Evolutionary conservation across 2,329 filamentous ascomycete genomes (phyloP), one percentile per base, ranked within the genome.

Genomic region (Scytalidium sp.): DNA sequence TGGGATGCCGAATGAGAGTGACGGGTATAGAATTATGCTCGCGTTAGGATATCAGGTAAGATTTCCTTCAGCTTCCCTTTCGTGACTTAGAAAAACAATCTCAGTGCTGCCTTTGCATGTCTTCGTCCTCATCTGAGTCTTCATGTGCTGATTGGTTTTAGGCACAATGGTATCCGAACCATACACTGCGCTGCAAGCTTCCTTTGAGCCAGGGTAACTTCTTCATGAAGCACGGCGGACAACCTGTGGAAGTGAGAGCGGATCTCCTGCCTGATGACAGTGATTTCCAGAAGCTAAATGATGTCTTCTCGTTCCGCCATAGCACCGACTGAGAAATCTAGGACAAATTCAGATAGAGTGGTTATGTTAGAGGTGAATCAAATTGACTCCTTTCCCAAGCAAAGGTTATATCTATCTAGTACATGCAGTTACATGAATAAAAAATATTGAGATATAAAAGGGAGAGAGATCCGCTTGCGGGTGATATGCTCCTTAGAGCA

Each of bases 1-100:
- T 0, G 82, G 81, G 0, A 82, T 83, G 75, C 80, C 80, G 1
- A 85, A 85, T 56, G 58, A 64, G 40, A 76, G 74, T 1, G 62
- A 71, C 3, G 65, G 73, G 6, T 71, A 76, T 15, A 65, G 80
- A 21, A 72, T 83, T 17, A 83, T 84, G 80, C 63, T 84, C n/a
- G 79, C 78, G 27, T 73, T 80, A 69, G 56, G 60, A 8, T 63
- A 60, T 50, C 56, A 61, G 46, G 59, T 62, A 39, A 3, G 53
- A 25, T 3, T 11, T 4, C 36, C 19, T 43, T 22, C 44, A 7
- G 44, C 8, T 41, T 43, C 23, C 6, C 25, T 19, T 41, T 25
- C 25, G 19, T 47, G 13, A n/a, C n/a, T n/a, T n/a, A n/a, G n/a
- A n/a, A n/a, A n/a, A n/a, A n/a, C n/a, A n/a, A n/a, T n/a, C n/a